These are phyloP conservation scores for Coniella lustricola DNA, from an alignment of 2,329 filamentous ascomycete species.

Conservation along the genomic window DNA sequence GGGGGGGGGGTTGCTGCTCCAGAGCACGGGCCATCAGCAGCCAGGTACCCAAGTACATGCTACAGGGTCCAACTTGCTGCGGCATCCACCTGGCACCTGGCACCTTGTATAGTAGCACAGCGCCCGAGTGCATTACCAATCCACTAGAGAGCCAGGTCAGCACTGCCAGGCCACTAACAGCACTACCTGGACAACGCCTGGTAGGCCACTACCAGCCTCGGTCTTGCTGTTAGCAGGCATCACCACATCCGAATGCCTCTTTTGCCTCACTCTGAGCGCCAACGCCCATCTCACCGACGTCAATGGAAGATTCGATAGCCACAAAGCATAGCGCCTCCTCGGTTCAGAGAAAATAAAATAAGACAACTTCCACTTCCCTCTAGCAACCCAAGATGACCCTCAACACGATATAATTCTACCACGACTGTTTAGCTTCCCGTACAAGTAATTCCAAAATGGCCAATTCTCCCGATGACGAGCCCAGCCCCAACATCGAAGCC, in stretches of 20 bases:
- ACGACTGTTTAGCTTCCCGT: neutral
- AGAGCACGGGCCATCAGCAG: constrained; percentile 1
- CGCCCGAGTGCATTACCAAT: neutral
- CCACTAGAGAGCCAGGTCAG: neutral
- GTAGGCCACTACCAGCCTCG: neutral
- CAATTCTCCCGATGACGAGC: neutral
- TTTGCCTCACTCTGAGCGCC: neutral
- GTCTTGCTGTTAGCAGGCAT: neutral
- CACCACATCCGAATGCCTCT: neutral
- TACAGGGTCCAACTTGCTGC: neutral
- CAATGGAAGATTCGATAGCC: constrained; percentile 11
- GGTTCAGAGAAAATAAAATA: no score
- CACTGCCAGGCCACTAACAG: neutral
- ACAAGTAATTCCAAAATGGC: neutral
- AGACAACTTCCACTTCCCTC: no score
- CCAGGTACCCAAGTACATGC: constrained; percentile 2
- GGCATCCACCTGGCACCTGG: neutral
- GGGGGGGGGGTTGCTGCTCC: constrained; percentile 1
- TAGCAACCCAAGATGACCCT: no score
- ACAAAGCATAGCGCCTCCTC: neutral
- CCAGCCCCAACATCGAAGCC: neutral
- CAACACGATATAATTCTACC: no score
- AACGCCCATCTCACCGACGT: constrained; percentile 4
- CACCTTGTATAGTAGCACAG: neutral
- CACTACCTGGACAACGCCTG: neutral